Evolutionary conservation across 495 filamentous ascomycete genomes (phyloP), one percentile per base, ranked within the genome.

Genomic region (Sabuloglossum arenarium): DNA sequence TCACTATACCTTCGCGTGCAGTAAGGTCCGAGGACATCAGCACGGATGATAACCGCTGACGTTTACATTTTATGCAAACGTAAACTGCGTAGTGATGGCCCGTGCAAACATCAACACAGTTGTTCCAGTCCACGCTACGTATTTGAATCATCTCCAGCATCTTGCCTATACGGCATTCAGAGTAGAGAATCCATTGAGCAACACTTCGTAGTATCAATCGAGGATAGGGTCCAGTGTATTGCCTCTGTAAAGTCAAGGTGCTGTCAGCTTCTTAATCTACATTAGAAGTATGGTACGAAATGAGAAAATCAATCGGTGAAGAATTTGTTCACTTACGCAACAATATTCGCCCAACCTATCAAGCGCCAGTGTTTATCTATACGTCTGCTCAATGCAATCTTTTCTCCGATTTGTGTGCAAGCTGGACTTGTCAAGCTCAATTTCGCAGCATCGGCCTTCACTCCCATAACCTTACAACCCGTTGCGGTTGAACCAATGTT

Each of bases 311-410:
- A n/a, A n/a, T n/a, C n/a, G n/a, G n/a, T n/a, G n/a, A n/a, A n/a
- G n/a, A n/a, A n/a, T n/a, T n/a, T n/a, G 31, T 47, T 25, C 39
- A 79, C 77, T 73, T 73, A 80, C 77, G 75, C 76, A 63, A 81
- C 81, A 69, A 95, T 94, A 64, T 87, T 94, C 49, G 88, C 88
- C 89, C 90, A 95, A 62, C 90, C 89, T 61, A 96, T 96, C 66
- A 95, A 77, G 72, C 91, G 85, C 91, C 91, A 97, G 71, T 96
- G 90, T 80, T 96, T 96, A 66, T 98, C 91, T 63, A 97, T 96
- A 78, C 93, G 81, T 71, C 91, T 77, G 67, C 80, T 85, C 66
- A 98, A 76, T 39, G 91, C 93, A 66, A 98, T 87, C 81, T 98
- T 98, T 77, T 98, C 93, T 43, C 86, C 88, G 62, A 93, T 79